phyloP scores from a whole-genome alignment of 2,329 filamentous ascomycete genomes.

The Cladosporium sp. region DNA sequence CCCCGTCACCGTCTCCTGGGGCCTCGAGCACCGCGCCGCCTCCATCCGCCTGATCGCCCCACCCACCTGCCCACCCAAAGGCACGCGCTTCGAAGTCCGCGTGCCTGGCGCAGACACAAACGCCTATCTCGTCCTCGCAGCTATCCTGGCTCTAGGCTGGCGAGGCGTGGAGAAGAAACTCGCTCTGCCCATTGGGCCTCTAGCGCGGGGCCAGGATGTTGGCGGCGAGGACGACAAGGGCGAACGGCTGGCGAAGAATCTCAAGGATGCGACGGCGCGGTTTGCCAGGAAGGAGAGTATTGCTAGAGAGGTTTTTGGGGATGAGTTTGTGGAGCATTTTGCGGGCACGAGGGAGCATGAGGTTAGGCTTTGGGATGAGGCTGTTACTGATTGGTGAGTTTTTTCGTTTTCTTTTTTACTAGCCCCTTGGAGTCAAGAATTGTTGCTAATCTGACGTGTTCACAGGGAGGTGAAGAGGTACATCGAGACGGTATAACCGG shows the following conservation, averaged over 20 bases:
- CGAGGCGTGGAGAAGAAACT: constrained; percentile 90
- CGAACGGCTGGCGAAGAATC: constrained; percentile 71
- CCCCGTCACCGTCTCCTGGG: constrained; percentile 95
- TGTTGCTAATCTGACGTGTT: constrained; percentile 14
- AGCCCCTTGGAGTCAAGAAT: background rate
- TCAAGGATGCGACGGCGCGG: constrained; percentile 75
- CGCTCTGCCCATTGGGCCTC: constrained; percentile 71
- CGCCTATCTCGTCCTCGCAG: constrained; percentile 77
- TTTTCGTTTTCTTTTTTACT: background rate
- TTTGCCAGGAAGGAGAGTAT: constrained; percentile 77
- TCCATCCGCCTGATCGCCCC: constrained; percentile 86
- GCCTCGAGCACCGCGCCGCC: constrained; percentile 87
- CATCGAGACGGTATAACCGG: constrained; percentile 33
- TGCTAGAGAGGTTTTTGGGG: constrained; percentile 88
- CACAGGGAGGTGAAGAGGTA: constrained; percentile 35
- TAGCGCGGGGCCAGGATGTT: constrained; percentile 79
- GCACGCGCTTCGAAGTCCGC: constrained; percentile 87
- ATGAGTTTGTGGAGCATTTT: constrained; percentile 94
- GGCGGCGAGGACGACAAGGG: constrained; percentile 68
- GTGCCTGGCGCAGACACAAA: constrained; percentile 94
- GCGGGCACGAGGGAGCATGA: constrained; percentile 91
- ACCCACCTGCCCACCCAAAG: constrained; percentile 75
- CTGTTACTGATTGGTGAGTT: constrained; percentile 90
- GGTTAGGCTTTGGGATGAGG: constrained; percentile 85
- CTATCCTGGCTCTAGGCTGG: constrained; percentile 84